phyloP scores from a whole-genome alignment of 2,329 filamentous ascomycete species.

The Pseudocercospora vitis region DNA sequence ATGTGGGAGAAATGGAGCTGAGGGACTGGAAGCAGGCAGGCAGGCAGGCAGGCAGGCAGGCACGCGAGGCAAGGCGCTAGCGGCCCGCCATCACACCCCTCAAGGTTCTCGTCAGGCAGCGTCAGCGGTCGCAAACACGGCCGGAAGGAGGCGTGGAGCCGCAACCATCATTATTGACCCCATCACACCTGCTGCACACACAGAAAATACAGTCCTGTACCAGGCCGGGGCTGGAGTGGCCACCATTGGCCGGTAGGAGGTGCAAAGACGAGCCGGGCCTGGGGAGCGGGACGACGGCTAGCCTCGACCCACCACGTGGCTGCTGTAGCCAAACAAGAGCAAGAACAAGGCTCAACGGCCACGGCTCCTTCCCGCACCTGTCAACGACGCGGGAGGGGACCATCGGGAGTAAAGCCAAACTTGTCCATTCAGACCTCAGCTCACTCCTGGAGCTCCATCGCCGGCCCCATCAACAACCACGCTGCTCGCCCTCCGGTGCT shows the following conservation, averaged over 20 bases:
- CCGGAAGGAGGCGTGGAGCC: not conserved
- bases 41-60: constrained; percentile 2
- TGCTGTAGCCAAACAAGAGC: no score
- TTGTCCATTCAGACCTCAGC: not conserved
- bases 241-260: not conserved
- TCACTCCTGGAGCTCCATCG: not conserved
- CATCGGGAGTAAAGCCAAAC: not conserved
- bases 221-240: not conserved
- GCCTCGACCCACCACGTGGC: constrained; percentile 1
- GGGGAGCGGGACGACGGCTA: not conserved
- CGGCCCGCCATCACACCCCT: not conserved
- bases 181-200: no score
- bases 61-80: constrained; percentile 4
- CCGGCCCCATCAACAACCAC: constrained; percentile 1
- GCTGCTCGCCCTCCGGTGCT: not conserved
- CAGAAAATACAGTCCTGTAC: no score
- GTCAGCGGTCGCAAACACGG: not conserved
- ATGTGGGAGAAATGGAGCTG: constrained; percentile 6
- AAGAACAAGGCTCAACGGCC: constrained; percentile 1
- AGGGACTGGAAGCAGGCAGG: not conserved
- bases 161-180: not conserved
- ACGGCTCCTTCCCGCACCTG: constrained; percentile 3
- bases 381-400: not conserved
- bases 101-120: no score
- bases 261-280: not conserved